Percentiles rank a stretch among this genome's conserved stretches.
Conservation (phyloP, 2,329 filamentous ascomycete species). For the Camillea tinctor region DNA sequence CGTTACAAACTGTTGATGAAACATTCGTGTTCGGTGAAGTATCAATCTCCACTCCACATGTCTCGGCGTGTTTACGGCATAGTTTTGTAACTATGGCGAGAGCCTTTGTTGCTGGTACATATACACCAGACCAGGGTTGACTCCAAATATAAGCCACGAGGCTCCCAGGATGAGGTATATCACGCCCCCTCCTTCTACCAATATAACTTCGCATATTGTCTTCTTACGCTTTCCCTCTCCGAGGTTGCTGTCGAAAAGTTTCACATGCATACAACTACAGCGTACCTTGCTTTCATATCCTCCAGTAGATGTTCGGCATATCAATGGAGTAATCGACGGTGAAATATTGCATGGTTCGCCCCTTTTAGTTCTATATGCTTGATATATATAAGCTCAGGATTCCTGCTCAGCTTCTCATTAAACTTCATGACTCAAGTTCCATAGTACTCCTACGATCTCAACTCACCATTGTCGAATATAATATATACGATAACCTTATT, state of each 20-base stretch:
- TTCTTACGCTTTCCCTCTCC: constrained; percentile 5
- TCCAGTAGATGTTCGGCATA: constrained; percentile 9
- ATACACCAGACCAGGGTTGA: constrained; percentile 16
- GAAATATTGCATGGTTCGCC: background rate
- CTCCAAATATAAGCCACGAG: constrained; percentile 5
- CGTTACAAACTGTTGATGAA: background rate
- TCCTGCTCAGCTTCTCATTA: background rate
- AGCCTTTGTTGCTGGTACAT: background rate
- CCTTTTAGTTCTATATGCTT: background rate
- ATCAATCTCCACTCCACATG: constrained; percentile 23
- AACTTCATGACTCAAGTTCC: background rate
- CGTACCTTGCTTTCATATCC: constrained; percentile 4
- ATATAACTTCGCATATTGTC: constrained; percentile 18
- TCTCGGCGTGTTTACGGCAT: constrained; percentile 24
- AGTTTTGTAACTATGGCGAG: constrained; percentile 1
- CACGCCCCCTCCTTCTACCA: constrained; percentile 14
- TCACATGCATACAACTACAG: constrained; percentile 9
- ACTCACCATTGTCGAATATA: background rate
- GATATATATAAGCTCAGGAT: background rate
- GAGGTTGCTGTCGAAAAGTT: background rate
- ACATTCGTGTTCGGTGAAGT: constrained; percentile 3
- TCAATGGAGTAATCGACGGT: background rate
- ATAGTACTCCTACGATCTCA: no score
- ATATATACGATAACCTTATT: background rate
- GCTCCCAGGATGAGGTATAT: constrained; percentile 16